Evolutionary conservation across 768 basidiomycete genomes (phyloP), one percentile per base, ranked within the genome.

Genomic region (Collybia sordida): DNA sequence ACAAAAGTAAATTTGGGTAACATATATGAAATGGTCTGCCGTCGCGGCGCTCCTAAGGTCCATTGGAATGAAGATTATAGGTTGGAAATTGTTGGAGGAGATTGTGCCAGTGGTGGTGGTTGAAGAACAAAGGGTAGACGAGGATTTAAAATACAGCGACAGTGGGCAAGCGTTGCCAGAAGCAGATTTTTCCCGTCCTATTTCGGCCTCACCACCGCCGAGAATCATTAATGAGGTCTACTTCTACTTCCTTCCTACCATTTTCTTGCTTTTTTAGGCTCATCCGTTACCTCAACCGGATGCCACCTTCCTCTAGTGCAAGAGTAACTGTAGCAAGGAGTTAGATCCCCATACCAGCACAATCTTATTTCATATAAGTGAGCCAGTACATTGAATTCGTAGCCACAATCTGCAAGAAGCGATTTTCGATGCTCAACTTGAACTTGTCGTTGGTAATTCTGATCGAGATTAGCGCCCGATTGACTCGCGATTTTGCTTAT

Each of bases 1-100:
- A 74, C 88, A 90, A 69, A 91, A 90, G 74, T 89, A 88, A 65
- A 90, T 79, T 71, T 91, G 88, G 67, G 78, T 78, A 65, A 88
- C 82, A 70, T 85, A 88, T 67, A 90, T 88, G 66, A 89, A 89
- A 65, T 88, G 79, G 58, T 85, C 79, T 51, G 86, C 83, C 36
- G 81, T 81, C 56, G 76, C 74, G 49, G 75, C 66, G 42, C 60
- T 51, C 47, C 56, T 54, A 35, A 55, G 35, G 46, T 64, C 59
- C 68, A 70, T 72, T 47, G 47, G 42, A 54, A 42, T 47, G 59
- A 41, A 41, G 54, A 39, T 53, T 51, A 44, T 47, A 42, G 55
- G 54, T 50, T 45, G 43, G 53, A 54, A 51, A 56, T 25, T 24
- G 14, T 27, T 15, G 4, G 15, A 38, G 22, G 45, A 38, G 45